Base-by-base conservation (phyloP, 2,329 filamentous ascomycete genomes). In the Hawksworthiomyces lignivorus region DNA sequence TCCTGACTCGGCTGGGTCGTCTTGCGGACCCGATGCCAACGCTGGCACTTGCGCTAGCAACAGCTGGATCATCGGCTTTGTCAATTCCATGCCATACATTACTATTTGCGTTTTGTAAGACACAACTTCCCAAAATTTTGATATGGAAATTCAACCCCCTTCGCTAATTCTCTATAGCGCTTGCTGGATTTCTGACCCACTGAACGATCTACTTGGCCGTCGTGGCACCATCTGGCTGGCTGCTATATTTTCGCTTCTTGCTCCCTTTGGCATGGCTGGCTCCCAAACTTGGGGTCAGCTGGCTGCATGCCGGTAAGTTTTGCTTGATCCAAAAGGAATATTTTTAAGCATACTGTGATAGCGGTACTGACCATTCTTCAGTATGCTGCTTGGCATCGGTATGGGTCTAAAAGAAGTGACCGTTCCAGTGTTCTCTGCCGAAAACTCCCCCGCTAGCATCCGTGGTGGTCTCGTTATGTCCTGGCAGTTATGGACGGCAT, bases 401-500 rank as follows among this genome's bases (percentile, higher is more conserved):
- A 87, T 89, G 65, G 84, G 84, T 21, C 72, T 82, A 14, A 88
- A 88, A 56, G 78, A 56, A 21, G 57, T 38, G 68, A 68, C 70
- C 36, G 82, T 87, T 2, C 84, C 85, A 0, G 80, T 89, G 21
- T 89, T 85, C 52, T 80, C 82, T 0, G 84, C 84, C 3, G 84
- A 89, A 59, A 84, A 77, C 43, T 75, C 80, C 0, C 84, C 84
- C 0, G 78, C 82, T 2, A 59, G 69, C 2, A 80, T 87, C 41
- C 76, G 84, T 56, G 83, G 84, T 49, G 84, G 82, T 7, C 68
- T 92, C 15, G 84, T 89, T 48, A 90, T 90, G 84, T 80, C 80
- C 48, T 90, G 85, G 84, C 82, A 50, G 27, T 55, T 76, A 15
- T 77, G 69, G 43, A 50, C 46, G 8, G 48, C 48, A 61, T 83